Conservation (phyloP, 1,284 basidiomycete genomes). For the Tilletiaria anomala region DNA sequence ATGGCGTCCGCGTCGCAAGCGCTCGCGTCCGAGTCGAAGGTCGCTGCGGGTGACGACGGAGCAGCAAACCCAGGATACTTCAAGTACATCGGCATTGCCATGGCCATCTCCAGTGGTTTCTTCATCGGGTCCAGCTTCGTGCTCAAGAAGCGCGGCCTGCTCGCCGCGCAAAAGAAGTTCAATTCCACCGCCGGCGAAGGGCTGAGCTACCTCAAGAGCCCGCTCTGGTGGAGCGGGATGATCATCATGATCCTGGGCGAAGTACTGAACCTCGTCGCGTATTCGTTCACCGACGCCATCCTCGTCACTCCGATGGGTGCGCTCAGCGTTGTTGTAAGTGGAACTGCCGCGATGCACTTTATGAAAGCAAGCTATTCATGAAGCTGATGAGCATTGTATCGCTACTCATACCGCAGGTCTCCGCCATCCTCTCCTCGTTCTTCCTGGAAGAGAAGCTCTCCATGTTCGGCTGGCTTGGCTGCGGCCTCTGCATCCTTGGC, state of each 20-base stretch:
- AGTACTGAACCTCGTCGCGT: slow-evolving; percentile 45
- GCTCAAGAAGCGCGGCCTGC: slow-evolving; percentile 66
- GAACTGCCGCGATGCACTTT: too few species aligned
- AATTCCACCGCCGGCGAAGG: slow-evolving; percentile 67
- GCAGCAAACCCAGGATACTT: slow-evolving; percentile 32
- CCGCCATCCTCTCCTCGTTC: slow-evolving; percentile 78
- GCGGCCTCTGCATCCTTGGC: slow-evolving; percentile 71
- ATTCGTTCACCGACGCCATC: slow-evolving; percentile 76
- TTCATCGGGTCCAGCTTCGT: slow-evolving; percentile 82
- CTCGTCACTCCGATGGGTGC: slow-evolving; percentile 92
- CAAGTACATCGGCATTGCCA: slow-evolving; percentile 51
- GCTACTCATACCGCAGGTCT: too few species aligned
- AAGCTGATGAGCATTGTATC: background rate
- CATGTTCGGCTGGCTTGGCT: slow-evolving; percentile 48
- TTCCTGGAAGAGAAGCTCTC: slow-evolving; percentile 76
- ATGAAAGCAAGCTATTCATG: background rate
- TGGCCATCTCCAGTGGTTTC: slow-evolving; percentile 68
- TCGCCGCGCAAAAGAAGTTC: slow-evolving; percentile 40
- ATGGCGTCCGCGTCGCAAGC: slow-evolving; percentile 26
- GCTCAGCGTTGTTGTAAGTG: slow-evolving; percentile 87
- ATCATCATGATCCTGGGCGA: slow-evolving; percentile 22
- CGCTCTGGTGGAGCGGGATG: slow-evolving; percentile 38
- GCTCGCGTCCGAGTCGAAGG: slow-evolving; percentile 16
- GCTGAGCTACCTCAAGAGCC: slow-evolving; percentile 61
- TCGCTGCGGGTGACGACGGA: slow-evolving; percentile 12